Evolutionary conservation across 257 asterid genomes (phyloP), one percentile per base, ranked within the genome.

Genomic region (Nicotiana knightiana): DNA sequence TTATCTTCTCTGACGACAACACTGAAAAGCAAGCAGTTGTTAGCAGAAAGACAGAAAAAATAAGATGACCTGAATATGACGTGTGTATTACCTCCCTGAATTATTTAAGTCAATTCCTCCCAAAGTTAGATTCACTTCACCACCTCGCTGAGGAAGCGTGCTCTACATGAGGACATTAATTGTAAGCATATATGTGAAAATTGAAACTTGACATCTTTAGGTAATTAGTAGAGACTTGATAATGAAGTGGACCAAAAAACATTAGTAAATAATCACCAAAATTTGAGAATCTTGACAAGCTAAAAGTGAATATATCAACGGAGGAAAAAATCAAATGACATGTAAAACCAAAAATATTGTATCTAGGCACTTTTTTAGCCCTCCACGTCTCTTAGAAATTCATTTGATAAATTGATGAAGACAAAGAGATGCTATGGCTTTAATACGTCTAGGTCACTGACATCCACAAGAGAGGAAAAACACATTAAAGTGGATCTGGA

Each of bases 1-100:
- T 94, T 94, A 87, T 94, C 98, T 90, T 94, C 98, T 88, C 98
- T 91, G 73, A 94, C 97, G 84, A 94, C 98, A 87, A 94, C 98
- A 88, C 97, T 94, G 86, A 89, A 90, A 24, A 77, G 62, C 76
- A 86, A 85, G 76, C 67, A 48, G 53, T 21, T 39, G 62, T 73
- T 58, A 73, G 73, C 53, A 59, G 35, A 24, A 55, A 24, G 39
- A 26, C 12, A 48, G 13, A 15, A 17, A 57, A 57, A 63, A 43
- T 15, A 18, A 70, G 21, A 66, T 67, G 35, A 53, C 39, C 54
- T n/a, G 77, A 48, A 57, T 77, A 51, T 13, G 73, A 46, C 54
- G 21, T 6, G 13, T 30, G 43, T 1, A 66, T 59, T 88, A 94
- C 98, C 98, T 94, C 83, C 98, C 98, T 30, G 97, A 93, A 87